These are phyloP conservation scores for Wickerhamiella hasegawae DNA, from an alignment of 805 yeast genomes.

Conservation along the genomic window DNA sequence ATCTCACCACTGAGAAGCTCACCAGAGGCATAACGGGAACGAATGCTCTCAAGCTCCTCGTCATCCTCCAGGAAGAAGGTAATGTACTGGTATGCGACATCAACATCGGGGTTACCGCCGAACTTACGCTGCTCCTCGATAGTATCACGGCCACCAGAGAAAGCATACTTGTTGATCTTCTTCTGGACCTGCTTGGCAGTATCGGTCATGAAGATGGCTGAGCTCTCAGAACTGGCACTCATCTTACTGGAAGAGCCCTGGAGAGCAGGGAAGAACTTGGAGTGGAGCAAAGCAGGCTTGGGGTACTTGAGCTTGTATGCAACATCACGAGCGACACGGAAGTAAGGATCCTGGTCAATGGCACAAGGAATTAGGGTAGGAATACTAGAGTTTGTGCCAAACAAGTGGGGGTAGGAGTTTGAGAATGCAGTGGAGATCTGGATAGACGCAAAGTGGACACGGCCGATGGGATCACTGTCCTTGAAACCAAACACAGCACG, in stretches of 20 bases:
- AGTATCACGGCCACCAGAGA: conserved; percentile 82
- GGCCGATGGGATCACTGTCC: conserved; percentile 90
- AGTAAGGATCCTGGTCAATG: conserved; percentile 97
- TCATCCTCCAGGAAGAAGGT: conserved; percentile 86
- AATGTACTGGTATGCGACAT: conserved; percentile 86
- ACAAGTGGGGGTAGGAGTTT: conserved; percentile 84
- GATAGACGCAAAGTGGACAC: conserved; percentile 84
- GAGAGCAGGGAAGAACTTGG: conserved; percentile 94
- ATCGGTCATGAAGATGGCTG: conserved; percentile 92
- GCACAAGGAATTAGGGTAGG: conserved; percentile 98
- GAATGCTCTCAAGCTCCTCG: conserved; percentile 45
- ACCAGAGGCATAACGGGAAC: conserved; percentile 57
- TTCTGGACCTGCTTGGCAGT: conserved; percentile 82
- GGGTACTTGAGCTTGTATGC: conserved; percentile 81
- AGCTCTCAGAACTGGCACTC: conserved; percentile 87
- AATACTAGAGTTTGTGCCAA: conserved; percentile 74
- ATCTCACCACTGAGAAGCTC: conserved; percentile 82
- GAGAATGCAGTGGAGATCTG: conserved; percentile 96
- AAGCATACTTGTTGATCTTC: conserved; percentile 91
- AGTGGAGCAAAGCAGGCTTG: conserved; percentile 84
- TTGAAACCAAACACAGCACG: conserved; percentile 92
- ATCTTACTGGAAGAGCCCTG: conserved; percentile 94
- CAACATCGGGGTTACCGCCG: conserved; percentile 93
- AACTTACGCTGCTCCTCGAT: conserved; percentile 76
- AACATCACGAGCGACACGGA: conserved; percentile 93